phyloP scores from a whole-genome alignment of 305 asterid species.

The Galium porrigens region DNA sequence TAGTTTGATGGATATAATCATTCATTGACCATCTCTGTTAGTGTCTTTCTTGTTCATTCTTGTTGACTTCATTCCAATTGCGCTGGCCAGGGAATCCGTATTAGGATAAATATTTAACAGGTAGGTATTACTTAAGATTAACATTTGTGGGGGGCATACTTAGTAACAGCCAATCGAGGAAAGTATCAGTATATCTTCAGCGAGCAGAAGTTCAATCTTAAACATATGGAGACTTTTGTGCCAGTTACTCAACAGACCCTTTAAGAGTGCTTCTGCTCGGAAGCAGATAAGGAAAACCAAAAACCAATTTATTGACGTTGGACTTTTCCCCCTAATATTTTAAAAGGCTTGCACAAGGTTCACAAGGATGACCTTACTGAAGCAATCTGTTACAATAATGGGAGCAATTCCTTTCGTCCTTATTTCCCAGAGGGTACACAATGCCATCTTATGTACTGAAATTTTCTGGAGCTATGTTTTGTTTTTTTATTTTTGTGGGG shows the following conservation, averaged over 20 bases:
- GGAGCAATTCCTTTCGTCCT: background rate
- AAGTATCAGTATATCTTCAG: background rate
- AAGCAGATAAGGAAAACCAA: background rate
- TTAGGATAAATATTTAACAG: background rate
- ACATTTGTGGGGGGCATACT: background rate
- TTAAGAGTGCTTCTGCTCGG: background rate
- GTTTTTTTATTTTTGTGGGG: background rate
- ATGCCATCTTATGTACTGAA: background rate
- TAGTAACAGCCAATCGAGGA: background rate
- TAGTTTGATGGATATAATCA: background rate
- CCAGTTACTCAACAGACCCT: background rate
- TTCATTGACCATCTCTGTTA: background rate
- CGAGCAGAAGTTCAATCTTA: background rate
- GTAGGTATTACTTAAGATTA: background rate
- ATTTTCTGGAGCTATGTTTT: background rate
- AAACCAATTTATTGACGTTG: background rate
- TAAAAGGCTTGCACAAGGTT: background rate
- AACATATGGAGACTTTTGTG: background rate
- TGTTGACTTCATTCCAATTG: background rate
- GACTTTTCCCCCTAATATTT: background rate
- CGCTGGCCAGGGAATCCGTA: background rate
- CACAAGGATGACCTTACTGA: background rate
- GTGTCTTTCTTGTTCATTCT: background rate
- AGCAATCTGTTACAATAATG: background rate
- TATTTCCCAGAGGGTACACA: background rate